A percentile compares a stretch with the other conserved stretches of the same genome.
phyloP scores from a whole-genome alignment of 306 rosid species.

The Cucumis hystrix region DNA sequence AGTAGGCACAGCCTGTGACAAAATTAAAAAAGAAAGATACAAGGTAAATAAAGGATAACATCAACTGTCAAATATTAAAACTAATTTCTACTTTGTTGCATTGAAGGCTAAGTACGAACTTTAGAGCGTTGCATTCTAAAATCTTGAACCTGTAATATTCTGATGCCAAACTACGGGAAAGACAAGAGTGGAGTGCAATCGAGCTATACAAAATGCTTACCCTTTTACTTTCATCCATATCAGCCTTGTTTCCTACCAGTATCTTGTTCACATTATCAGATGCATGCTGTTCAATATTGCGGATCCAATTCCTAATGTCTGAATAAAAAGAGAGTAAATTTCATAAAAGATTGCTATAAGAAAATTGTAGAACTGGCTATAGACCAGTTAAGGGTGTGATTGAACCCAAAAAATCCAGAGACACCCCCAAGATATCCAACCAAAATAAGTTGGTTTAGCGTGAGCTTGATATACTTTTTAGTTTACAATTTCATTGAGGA shows the following conservation, averaged over 20 bases:
- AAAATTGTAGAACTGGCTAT: background rate
- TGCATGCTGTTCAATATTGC: conserved; percentile 78
- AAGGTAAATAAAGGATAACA: background rate
- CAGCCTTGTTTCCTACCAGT: conserved; percentile 81
- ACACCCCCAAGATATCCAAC: background rate
- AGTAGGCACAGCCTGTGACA: conserved; percentile 60
- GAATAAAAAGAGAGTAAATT: conserved; percentile 9
- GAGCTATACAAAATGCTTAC: conserved; percentile 17
- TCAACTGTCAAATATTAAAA: background rate
- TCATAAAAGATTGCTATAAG: background rate
- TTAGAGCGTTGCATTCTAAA: background rate
- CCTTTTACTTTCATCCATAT: conserved; percentile 84
- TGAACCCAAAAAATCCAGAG: background rate
- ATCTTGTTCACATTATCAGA: conserved; percentile 73
- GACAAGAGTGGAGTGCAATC: background rate
- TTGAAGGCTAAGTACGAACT: background rate
- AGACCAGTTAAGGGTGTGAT: background rate
- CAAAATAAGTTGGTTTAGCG: background rate
- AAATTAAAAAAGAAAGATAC: conserved; percentile 4
- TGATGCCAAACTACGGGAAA: background rate
- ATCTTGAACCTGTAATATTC: background rate
- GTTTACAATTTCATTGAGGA: background rate
- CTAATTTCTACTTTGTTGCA: background rate
- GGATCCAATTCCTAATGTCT: conserved; percentile 85
- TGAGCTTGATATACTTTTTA: background rate